A percentile compares a stretch with the other conserved stretches of the same genome.
Conservation (phyloP, 2,329 filamentous ascomycete genomes). For the Pyricularia pennisetigena region DNA sequence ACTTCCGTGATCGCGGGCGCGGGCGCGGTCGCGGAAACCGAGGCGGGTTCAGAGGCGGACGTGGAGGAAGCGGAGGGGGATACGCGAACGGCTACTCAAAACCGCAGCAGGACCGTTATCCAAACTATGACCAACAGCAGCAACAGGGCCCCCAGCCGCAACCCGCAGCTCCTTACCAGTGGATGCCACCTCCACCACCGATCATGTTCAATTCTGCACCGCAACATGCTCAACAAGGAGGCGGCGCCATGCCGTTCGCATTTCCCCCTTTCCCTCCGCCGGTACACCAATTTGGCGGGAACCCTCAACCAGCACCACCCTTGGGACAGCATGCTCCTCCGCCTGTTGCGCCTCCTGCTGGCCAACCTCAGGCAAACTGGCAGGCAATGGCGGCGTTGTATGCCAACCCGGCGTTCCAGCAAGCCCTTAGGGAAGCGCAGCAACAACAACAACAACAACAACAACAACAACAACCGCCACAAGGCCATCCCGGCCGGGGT, state of each 20-base stretch:
- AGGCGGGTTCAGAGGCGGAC: constrained; percentile 17
- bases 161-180: not conserved
- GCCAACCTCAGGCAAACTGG: not conserved
- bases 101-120: not conserved
- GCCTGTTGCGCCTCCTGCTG: not conserved
- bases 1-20: constrained; percentile 34
- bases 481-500: not conserved
- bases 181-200: constrained; percentile 1
- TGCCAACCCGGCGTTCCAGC: not conserved
- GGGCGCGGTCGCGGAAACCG: constrained; percentile 23
- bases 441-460: not conserved
- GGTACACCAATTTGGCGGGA: not conserved
- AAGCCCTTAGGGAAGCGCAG: not conserved
- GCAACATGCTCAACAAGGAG: not conserved
- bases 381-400: constrained; percentile 2
- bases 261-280: constrained; percentile 1
- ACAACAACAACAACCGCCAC: not conserved
- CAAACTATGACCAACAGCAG: not conserved
- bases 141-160: not conserved
- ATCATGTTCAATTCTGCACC: not conserved
- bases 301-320: not conserved
- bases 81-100: constrained; percentile 8
- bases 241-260: not conserved
- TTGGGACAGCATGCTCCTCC: not conserved
- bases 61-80: constrained; percentile 24